Percentiles rank a stretch among this genome's conserved stretches.
These are phyloP conservation scores for Hanseniaspora sp. DNA, from an alignment of 1,139 yeast genomes.

Conservation along the genomic window DNA sequence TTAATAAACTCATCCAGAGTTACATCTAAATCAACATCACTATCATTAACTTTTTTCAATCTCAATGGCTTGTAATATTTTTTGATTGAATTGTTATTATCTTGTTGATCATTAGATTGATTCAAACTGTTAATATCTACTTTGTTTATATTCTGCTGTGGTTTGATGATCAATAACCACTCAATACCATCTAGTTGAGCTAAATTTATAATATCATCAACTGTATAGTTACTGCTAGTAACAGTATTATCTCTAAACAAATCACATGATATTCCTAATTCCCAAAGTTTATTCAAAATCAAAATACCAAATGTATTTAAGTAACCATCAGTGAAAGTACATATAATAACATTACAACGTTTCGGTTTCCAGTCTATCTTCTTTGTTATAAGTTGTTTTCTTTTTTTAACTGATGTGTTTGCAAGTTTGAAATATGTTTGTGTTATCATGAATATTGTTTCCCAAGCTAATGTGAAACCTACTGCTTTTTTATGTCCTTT, in stretches of 20 bases:
- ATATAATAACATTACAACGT: slow-evolving; percentile 71
- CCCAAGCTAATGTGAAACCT: slow-evolving; percentile 72
- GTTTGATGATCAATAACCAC: slow-evolving; percentile 67
- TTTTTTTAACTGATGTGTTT: slow-evolving; percentile 29
- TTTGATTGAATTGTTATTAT: slow-evolving; percentile 29
- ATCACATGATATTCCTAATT: slow-evolving; percentile 60
- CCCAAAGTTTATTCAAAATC: slow-evolving; percentile 58
- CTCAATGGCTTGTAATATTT: slow-evolving; percentile 63
- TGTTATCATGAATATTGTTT: slow-evolving; percentile 42
- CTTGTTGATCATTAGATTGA: background rate
- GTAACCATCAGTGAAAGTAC: slow-evolving; percentile 45
- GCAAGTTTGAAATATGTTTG: slow-evolving; percentile 35
- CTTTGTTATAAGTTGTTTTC: slow-evolving; percentile 31
- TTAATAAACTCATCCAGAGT: slow-evolving; percentile 53
- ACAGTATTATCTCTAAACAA: slow-evolving; percentile 34
- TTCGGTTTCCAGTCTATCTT: slow-evolving; percentile 37
- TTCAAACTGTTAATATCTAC: slow-evolving; percentile 7
- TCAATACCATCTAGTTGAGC: slow-evolving; percentile 62
- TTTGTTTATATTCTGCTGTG: slow-evolving; percentile 30
- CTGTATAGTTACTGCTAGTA: slow-evolving; percentile 31
- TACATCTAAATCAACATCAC: slow-evolving; percentile 57
- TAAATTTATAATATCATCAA: slow-evolving; percentile 58
- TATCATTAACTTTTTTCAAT: slow-evolving; percentile 46
- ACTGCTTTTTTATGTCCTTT: slow-evolving; percentile 52
- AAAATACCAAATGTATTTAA: slow-evolving; percentile 52